Conservation (phyloP, 2,329 filamentous ascomycete species). For the Curvularia sp. region DNA sequence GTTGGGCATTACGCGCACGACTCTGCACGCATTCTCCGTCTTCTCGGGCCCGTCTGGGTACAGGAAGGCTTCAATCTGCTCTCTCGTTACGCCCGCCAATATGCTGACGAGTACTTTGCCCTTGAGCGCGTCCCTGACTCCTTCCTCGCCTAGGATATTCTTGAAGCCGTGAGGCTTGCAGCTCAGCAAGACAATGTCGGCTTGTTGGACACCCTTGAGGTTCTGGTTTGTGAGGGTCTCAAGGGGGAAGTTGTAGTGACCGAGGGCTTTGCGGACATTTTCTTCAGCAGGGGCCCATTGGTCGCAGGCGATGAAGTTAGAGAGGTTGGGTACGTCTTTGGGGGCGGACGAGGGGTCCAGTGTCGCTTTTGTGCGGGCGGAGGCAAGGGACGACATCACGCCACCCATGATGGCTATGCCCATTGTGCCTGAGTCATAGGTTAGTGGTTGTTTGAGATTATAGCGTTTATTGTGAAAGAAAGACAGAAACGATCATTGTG, state of each 20-base stretch:
- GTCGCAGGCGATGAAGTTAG: slow-evolving; percentile 82
- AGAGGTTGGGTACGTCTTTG: slow-evolving; percentile 59
- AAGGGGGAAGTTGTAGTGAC: slow-evolving; percentile 67
- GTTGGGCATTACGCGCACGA: slow-evolving; percentile 86
- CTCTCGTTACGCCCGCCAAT: slow-evolving; percentile 75
- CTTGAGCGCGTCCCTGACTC: slow-evolving; percentile 74
- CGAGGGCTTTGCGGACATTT: slow-evolving; percentile 70
- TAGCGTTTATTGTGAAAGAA: background rate
- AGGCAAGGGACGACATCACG: slow-evolving; percentile 74
- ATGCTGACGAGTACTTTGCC: slow-evolving; percentile 86
- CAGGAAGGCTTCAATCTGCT: slow-evolving; percentile 71
- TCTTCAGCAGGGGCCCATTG: slow-evolving; percentile 72
- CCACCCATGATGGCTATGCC: slow-evolving; percentile 84
- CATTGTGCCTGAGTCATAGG: slow-evolving; percentile 71
- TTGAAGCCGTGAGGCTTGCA: slow-evolving; percentile 82
- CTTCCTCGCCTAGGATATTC: slow-evolving; percentile 70
- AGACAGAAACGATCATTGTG: background rate
- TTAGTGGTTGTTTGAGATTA: background rate
- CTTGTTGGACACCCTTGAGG: slow-evolving; percentile 68
- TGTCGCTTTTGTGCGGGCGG: slow-evolving; percentile 41
- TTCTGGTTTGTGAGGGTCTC: slow-evolving; percentile 76
- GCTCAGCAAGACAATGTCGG: slow-evolving; percentile 77
- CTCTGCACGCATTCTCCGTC: slow-evolving; percentile 61
- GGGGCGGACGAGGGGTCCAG: slow-evolving; percentile 53
- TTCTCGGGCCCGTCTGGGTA: slow-evolving; percentile 59